A percentile compares a stretch with the other conserved stretches of the same genome.
Conservation (phyloP, 2,329 filamentous ascomycete species). For the Clarireedia hainanense region DNA sequence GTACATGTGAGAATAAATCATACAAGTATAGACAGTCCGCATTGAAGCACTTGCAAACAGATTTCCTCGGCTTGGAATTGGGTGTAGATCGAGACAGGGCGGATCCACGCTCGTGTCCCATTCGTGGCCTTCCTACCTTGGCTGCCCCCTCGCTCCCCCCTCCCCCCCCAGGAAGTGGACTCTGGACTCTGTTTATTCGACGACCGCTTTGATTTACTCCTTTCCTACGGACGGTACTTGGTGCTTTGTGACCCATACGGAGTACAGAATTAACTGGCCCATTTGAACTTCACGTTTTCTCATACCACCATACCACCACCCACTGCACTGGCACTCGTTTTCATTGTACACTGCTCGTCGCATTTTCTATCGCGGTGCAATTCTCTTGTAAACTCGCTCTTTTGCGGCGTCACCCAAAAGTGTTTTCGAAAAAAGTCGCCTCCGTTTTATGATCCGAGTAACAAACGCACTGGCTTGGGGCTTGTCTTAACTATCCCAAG, state of each 20-base stretch:
- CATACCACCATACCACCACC: background rate
- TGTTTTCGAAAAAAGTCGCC: conserved; percentile 1
- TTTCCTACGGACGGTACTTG: background rate
- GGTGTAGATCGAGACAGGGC: conserved; percentile 5
- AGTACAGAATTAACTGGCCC: no score
- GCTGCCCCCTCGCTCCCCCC: no score
- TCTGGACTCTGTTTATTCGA: conserved; percentile 1
- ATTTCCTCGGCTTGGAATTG: background rate
- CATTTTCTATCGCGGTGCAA: conserved; percentile 1
- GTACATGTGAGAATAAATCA: background rate
- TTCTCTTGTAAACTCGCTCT: background rate
- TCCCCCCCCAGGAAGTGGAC: background rate
- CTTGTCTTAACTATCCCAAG: background rate
- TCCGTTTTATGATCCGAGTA: background rate
- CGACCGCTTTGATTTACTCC: background rate
- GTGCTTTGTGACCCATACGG: background rate
- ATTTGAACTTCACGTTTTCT: background rate
- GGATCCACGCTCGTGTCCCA: conserved; percentile 6
- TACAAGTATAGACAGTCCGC: background rate
- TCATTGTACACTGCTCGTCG: background rate
- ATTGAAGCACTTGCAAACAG: conserved; percentile 1
- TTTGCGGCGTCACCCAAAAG: background rate
- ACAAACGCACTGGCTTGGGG: background rate
- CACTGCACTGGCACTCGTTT: background rate
- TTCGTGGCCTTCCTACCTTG: background rate